Percentiles rank a stretch among this genome's conserved stretches.
Evolutionary conservation across 257 asterid genomes (phyloP).

Genomic region (Gentiana straminea): DNA sequence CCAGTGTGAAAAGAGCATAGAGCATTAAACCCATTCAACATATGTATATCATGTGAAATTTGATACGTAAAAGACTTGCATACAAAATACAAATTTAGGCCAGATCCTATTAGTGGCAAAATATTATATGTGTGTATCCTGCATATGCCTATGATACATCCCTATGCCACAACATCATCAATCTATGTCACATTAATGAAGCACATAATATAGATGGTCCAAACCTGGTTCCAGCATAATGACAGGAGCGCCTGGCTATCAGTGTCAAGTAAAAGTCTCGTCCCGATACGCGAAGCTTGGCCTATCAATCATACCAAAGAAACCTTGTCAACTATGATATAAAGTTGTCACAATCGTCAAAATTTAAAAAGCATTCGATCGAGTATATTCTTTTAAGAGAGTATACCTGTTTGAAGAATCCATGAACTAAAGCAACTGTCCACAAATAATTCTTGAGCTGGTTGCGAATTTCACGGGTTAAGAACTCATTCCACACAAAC

Average conservation of each 20-base stretch:
- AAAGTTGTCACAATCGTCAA: background rate
- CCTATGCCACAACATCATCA: no score
- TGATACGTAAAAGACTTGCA: no score
- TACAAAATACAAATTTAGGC: no score
- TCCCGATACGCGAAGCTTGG: slow-evolving; percentile 45
- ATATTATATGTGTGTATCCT: no score
- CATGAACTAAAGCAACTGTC: slow-evolving; percentile 90
- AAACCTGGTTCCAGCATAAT: slow-evolving; percentile 97
- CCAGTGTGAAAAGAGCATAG: no score
- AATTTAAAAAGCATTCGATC: no score
- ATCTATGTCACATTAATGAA: no score
- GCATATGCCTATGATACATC: no score
- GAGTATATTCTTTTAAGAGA: no score
- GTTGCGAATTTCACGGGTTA: slow-evolving; percentile 76
- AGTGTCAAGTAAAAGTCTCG: slow-evolving; percentile 55
- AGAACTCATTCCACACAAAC: slow-evolving; percentile 98
- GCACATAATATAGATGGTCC: background rate
- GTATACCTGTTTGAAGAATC: slow-evolving; percentile 85
- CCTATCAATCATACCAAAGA: slow-evolving; percentile 29
- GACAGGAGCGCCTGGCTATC: slow-evolving; percentile 92
- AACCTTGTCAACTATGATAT: background rate
- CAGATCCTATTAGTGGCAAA: no score
- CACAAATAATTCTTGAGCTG: slow-evolving; percentile 71
- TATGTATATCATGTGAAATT: no score
- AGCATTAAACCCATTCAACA: no score